These are phyloP conservation scores for Globisporangium emineosum DNA, from an alignment of 352 stramenopile genomes.

Conservation along the genomic window DNA sequence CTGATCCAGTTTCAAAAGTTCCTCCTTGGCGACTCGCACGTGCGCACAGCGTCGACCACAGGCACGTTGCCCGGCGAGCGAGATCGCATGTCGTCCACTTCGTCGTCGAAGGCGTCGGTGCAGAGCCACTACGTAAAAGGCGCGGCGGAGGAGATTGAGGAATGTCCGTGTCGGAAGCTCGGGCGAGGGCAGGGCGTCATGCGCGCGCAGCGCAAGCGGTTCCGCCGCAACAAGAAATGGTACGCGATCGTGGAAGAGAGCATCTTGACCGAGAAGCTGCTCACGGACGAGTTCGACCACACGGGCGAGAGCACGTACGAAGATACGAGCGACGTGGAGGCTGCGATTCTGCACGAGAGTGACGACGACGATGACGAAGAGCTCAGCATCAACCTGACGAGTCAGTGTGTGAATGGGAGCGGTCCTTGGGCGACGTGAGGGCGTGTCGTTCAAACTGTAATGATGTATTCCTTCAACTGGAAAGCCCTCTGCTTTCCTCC, in stretches of 20 bases:
- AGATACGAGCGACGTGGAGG: conserved; percentile 20
- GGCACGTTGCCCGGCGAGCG: conserved; percentile 1
- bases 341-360: conserved; percentile 25
- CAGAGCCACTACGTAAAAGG: conserved; percentile 18
- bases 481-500: neutral
- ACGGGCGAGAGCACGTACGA: conserved; percentile 29
- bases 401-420: neutral
- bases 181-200: conserved; percentile 33
- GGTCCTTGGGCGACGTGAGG: conserved; percentile 6
- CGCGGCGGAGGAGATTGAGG: conserved; percentile 16
- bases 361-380: conserved; percentile 9
- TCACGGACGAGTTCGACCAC: conserved; percentile 23
- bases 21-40: conserved; percentile 6
- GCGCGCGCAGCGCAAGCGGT: conserved; percentile 30
- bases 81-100: conserved; percentile 22
- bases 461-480: neutral
- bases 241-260: conserved; percentile 39
- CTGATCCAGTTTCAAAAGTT: conserved; percentile 10
- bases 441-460: neutral
- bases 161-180: conserved; percentile 48
- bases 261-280: conserved; percentile 34
- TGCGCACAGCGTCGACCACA: conserved; percentile 2
- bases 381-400: neutral
- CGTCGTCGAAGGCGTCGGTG: conserved; percentile 26
- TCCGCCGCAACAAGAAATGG: conserved; percentile 51